phyloP scores from a whole-genome alignment of 2,329 filamentous ascomycete genomes.

The Hansfordia pulvinata region DNA sequence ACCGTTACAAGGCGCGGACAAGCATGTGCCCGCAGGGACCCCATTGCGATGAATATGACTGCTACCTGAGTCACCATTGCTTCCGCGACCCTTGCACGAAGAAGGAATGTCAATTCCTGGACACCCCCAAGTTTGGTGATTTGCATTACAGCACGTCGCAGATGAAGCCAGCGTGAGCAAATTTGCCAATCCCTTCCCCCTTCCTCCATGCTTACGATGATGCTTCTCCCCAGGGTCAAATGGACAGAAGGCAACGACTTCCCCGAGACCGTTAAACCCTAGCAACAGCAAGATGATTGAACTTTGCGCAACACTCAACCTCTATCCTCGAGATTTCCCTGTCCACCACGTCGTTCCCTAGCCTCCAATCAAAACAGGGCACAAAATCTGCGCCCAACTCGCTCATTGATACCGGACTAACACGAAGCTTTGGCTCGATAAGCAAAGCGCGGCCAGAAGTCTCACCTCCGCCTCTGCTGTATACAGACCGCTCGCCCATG shows the following conservation, averaged over 20 bases:
- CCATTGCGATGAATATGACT: slow-evolving; percentile 17
- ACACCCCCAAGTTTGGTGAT: slow-evolving; percentile 15
- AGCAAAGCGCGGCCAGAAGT: too few relatives aligned
- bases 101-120: slow-evolving; percentile 14
- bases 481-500: too few relatives aligned
- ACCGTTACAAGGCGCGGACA: slow-evolving; percentile 20
- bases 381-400: too few relatives aligned
- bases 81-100: slow-evolving; percentile 13
- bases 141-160: slow-evolving; percentile 17
- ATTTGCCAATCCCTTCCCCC: neutral
- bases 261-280: slow-evolving; percentile 54
- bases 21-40: slow-evolving; percentile 18
- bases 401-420: too few relatives aligned
- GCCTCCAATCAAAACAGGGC: too few relatives aligned
- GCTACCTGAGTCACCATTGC: slow-evolving; percentile 20
- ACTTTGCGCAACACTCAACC: too few relatives aligned
- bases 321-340: too few relatives aligned
- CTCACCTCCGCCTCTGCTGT: too few relatives aligned
- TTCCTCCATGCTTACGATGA: neutral
- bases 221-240: slow-evolving; percentile 9
- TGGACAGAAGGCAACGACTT: slow-evolving; percentile 15
- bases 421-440: too few relatives aligned
- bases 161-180: slow-evolving; percentile 13
- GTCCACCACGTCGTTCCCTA: too few relatives aligned
- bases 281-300: too few relatives aligned